Conservation (phyloP, 345 rosid species). For the Physaria fendleri region DNA sequence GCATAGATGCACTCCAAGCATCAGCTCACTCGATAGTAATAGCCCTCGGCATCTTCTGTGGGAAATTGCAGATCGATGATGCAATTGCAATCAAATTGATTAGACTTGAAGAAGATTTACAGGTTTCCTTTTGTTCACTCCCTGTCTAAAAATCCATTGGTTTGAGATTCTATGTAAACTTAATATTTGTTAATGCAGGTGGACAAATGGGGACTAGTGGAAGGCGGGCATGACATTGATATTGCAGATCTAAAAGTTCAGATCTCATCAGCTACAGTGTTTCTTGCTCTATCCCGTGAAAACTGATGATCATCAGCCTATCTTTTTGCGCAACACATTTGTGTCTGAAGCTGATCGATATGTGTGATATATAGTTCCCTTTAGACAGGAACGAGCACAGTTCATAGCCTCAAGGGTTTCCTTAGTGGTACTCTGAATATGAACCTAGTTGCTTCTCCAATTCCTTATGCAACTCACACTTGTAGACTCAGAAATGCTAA, state of each 20-base stretch:
- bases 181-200: conserved; percentile 47
- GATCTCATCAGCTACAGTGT: conserved; percentile 75
- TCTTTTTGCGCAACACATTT: too few relatives aligned
- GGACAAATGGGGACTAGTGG: conserved; percentile 92
- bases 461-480: too few relatives aligned
- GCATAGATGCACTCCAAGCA: conserved; percentile 87
- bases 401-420: too few relatives aligned
- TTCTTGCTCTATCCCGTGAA: conserved; percentile 72
- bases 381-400: too few relatives aligned
- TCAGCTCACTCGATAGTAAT: conserved; percentile 76
- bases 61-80: conserved; percentile 77
- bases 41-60: conserved; percentile 56
- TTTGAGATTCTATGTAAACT: neutral
- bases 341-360: too few relatives aligned
- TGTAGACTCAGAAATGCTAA: too few relatives aligned
- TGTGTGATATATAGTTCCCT: too few relatives aligned
- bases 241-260: conserved; percentile 92
- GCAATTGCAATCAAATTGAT: conserved; percentile 78
- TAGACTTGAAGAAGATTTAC: conserved; percentile 95
- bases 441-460: too few relatives aligned
- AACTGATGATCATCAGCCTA: conserved; percentile 14
- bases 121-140: conserved; percentile 63
- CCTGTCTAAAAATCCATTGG: too few relatives aligned
- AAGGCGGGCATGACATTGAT: conserved; percentile 94
- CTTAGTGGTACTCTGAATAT: too few relatives aligned